Base-by-base conservation (phyloP, 1,284 basidiomycete species). In the Golubevia sp. region DNA sequence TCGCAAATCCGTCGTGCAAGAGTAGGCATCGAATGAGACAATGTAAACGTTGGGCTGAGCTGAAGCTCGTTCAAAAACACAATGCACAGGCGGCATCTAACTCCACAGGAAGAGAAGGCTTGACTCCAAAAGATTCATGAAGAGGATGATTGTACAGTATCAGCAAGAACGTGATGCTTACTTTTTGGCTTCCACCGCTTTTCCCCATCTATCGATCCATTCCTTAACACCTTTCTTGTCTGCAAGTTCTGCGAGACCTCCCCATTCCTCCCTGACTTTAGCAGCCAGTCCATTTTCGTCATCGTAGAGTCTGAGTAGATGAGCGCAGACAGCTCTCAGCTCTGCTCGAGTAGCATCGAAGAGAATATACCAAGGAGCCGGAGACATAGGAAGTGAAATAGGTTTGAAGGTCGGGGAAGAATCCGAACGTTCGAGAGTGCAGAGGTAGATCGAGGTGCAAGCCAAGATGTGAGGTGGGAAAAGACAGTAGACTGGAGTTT, bases 391-490 rank as follows among this genome's bases (percentile, higher is more conserved):
- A 18, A 82, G 65, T 5, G 50, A 23, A 1, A 73, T 24, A 2
- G 61, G 64, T 30, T 26, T 53, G 25, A 30, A 30, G 18, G 51
- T 26, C n/a, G 51, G n/a, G 24, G 11, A 13, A n/a, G 51, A 30
- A 26, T 8, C n/a, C n/a, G 51, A 30, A 8, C 25, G 51, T 18
- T 26, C 11, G 3, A 79, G 64, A 25, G 63, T 57, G n/a, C 54
- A 27, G 23, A 38, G 34, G 38, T 78, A 78, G 44, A 82, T 77
- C 4, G 74, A 68, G 0, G 93, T 91, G 77, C 91, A 90, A 27
- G 95, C 93, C 25, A 97, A 91, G 1, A 91, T 91, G 6, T 93
- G 92, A 3, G 95, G 89, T 13, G 92, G 89, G 73, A 94, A 94
- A 2, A 94, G 84, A 0, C 92, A 91, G 81, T 95, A 95, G 0